These are phyloP conservation scores for Cicer judaicum DNA, from an alignment of 306 rosid species.

Conservation along the genomic window DNA sequence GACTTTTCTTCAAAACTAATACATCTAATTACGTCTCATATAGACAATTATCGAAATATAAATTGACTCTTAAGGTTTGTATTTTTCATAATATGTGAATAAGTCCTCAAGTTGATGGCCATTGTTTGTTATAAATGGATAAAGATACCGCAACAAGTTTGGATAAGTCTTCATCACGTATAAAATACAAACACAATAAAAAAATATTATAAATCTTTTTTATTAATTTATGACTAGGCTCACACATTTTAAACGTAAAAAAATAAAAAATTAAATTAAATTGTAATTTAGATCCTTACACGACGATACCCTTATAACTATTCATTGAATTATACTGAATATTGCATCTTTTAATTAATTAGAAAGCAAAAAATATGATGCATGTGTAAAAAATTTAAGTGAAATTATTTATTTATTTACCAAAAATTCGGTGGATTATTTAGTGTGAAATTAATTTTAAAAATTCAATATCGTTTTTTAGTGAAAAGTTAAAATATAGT, in stretches of 20 bases:
- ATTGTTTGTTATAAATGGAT: not conserved
- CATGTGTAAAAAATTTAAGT: not conserved
- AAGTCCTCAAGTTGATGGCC: slow-evolving; percentile 31
- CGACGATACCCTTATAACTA: no score
- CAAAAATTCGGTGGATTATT: not conserved
- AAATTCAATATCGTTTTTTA: not conserved
- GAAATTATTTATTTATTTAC: no score
- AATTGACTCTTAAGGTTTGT: not conserved
- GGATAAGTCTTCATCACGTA: slow-evolving; percentile 5
- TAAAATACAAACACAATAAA: not conserved
- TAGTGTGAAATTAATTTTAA: not conserved
- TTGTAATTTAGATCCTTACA: no score
- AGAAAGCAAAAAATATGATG: not conserved
- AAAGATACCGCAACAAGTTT: not conserved
- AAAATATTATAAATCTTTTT: no score
- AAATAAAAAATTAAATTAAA: no score
- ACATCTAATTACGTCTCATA: not conserved
- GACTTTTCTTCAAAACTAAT: slow-evolving; percentile 44
- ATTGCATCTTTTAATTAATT: not conserved
- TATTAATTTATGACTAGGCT: no score
- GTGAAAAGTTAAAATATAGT: no score
- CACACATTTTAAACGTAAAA: no score
- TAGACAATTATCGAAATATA: not conserved
- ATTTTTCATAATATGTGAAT: slow-evolving; percentile 8
- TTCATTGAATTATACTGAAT: no score